A percentile compares a stretch with the other conserved stretches of the same genome.
Conservation (phyloP, 75 land plant genomes). For the Azolla pinnata region DNA sequence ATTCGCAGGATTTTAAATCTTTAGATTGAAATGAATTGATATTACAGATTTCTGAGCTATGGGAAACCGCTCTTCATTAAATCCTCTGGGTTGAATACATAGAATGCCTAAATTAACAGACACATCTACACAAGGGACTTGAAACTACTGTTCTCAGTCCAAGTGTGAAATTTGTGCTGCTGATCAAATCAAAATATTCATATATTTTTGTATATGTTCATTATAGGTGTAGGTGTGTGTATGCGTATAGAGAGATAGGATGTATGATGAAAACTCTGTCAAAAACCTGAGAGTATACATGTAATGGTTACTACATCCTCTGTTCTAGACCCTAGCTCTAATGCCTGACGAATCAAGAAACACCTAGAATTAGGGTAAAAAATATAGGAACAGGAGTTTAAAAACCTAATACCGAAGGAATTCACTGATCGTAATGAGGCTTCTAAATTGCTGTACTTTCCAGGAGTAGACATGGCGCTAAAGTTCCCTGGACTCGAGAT, state of each 20-base stretch:
- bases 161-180: too few species aligned
- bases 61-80: neutral
- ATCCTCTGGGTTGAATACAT: neutral
- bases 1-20: neutral
- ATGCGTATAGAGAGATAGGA: neutral
- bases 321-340: neutral
- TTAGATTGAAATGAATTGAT: neutral
- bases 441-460: slow-evolving; percentile 26
- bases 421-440: neutral
- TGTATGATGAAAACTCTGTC: too few species aligned
- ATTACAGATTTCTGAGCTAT: neutral
- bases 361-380: too few species aligned
- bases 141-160: neutral
- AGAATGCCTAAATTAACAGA: neutral
- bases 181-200: neutral
- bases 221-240: neutral
- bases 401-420: neutral
- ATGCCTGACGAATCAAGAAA: too few species aligned
- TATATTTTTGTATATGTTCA: neutral
- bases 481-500: slow-evolving; percentile 64
- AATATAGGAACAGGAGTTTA: neutral
- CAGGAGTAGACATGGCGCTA: slow-evolving; percentile 65
- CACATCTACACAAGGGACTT: neutral
- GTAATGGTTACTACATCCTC: neutral
- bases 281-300: neutral